phyloP scores from a whole-genome alignment of 179 eudicot species.

The Silene vulgaris region DNA sequence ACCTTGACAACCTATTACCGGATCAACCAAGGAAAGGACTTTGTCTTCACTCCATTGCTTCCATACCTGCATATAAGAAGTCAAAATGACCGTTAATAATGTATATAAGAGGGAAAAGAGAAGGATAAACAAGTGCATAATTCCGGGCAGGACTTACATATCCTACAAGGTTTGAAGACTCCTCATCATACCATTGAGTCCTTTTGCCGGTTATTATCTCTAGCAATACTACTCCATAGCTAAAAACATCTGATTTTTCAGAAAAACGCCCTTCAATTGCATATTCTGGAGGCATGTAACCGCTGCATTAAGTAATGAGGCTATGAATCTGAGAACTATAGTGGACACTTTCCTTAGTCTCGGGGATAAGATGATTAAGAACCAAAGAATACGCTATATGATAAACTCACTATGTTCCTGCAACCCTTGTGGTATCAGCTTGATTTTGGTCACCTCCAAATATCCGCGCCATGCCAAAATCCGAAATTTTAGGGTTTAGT shows the following conservation, averaged over 20 bases:
- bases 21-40: conserved; percentile 26
- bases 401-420: conserved; percentile 41
- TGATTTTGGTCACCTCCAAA: conserved; percentile 36
- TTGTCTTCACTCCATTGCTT: conserved; percentile 32
- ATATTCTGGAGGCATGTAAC: conserved; percentile 55
- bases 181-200: conserved; percentile 27
- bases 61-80: conserved; percentile 30
- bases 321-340: not conserved
- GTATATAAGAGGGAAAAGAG: not conserved
- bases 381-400: not conserved
- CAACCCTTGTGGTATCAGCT: conserved; percentile 38
- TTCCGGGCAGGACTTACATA: conserved; percentile 18
- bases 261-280: conserved; percentile 48
- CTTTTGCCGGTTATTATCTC: conserved; percentile 45
- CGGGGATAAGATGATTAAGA: not conserved
- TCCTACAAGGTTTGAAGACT: conserved; percentile 24
- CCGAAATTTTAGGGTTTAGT: conserved; percentile 43
- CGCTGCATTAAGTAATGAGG: conserved; percentile 27
- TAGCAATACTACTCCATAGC: conserved; percentile 41
- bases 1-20: conserved; percentile 16
- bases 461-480: conserved; percentile 51
- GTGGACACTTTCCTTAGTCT: not conserved
- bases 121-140: not conserved
- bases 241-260: conserved; percentile 49
- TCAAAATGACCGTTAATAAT: not conserved